Percentiles rank a stretch among this genome's conserved stretches.
phyloP scores from a whole-genome alignment of 1,284 basidiomycete genomes.

The Ceratobasidium sp. region DNA sequence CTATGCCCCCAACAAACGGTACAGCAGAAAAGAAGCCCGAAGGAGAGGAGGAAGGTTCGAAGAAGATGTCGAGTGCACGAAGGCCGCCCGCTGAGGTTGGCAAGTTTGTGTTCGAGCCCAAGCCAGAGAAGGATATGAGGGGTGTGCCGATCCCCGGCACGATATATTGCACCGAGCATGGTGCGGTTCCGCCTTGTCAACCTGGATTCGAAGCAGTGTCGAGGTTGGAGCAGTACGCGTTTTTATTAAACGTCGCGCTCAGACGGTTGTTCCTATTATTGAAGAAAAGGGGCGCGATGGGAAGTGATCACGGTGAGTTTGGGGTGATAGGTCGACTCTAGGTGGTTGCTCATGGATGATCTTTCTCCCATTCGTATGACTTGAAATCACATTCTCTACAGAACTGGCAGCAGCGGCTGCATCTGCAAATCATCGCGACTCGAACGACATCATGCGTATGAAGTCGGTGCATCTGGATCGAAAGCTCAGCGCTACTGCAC shows the following conservation, averaged over 20 bases:
- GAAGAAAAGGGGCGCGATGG: conserved; percentile 88
- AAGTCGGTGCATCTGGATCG: conserved; percentile 93
- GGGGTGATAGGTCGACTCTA: not conserved
- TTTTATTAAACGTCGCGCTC: conserved; percentile 94
- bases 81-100: conserved; percentile 80
- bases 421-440: conserved; percentile 75
- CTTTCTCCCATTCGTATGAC: not conserved
- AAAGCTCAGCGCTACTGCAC: conserved; percentile 91
- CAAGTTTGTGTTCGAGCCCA: conserved; percentile 75
- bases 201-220: conserved; percentile 90
- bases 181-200: conserved; percentile 65
- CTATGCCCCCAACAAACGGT: conserved; percentile 46
- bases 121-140: conserved; percentile 54
- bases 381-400: not conserved
- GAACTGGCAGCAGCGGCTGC: conserved; percentile 16
- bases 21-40: conserved; percentile 46
- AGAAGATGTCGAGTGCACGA: conserved; percentile 67
- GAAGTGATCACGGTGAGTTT: conserved; percentile 56
- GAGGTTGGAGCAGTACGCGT: conserved; percentile 96
- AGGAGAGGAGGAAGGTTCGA: conserved; percentile 53
- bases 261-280: conserved; percentile 89
- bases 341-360: not conserved
- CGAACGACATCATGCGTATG: conserved; percentile 91
- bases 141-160: conserved; percentile 44
- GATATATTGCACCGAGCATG: conserved; percentile 80